Evolutionary conservation across 139 green algal species (phyloP).

Genomic region (Coelastrella sp.): DNA sequence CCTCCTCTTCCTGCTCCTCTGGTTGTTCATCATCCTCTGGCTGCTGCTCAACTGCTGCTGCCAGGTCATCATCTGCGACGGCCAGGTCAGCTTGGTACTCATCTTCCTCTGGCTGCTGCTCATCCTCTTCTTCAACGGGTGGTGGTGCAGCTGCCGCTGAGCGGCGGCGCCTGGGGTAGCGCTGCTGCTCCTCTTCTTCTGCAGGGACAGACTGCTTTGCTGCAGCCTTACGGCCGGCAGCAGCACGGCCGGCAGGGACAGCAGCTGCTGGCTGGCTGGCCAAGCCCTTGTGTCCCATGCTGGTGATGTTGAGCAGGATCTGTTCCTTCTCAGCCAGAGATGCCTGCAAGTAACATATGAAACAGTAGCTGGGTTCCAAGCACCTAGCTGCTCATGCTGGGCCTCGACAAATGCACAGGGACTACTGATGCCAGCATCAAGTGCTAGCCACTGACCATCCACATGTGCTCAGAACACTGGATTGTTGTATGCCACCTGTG

Average conservation of each 20-base stretch:
- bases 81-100: not conserved
- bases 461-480: too few relatives aligned
- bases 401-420: too few relatives aligned
- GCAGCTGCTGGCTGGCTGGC: not conserved
- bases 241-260: not conserved
- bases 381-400: too few relatives aligned
- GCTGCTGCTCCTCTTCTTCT: not conserved
- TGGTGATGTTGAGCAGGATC: conserved; percentile 31
- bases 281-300: conserved; percentile 4
- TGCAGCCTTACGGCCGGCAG: not conserved
- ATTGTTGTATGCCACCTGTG: too few relatives aligned
- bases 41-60: not conserved
- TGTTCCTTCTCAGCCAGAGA: conserved; percentile 28
- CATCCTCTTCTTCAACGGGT: not conserved
- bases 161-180: too few relatives aligned
- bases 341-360: conserved; percentile 1
- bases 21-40: not conserved
- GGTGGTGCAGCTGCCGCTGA: not conserved
- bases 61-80: not conserved
- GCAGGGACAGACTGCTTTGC: not conserved
- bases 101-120: not conserved
- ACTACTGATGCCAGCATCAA: too few relatives aligned
- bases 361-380: too few relatives aligned
- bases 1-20: not conserved
- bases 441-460: too few relatives aligned